Evolutionary conservation across 352 stramenopile species (phyloP).

Genomic region (Phytophthora pistaciae): DNA sequence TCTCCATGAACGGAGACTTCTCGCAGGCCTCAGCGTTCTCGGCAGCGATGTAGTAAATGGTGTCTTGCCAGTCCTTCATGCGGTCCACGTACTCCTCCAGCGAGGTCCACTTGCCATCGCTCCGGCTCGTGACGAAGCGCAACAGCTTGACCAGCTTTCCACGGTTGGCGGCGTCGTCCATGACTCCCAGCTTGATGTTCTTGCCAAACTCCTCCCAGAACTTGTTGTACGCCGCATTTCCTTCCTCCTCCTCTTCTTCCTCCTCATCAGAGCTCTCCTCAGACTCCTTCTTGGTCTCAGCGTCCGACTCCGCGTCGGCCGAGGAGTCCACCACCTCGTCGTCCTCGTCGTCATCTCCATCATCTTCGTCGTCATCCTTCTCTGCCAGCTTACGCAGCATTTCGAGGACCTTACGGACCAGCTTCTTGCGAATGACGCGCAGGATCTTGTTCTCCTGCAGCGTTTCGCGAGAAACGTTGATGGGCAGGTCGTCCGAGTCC

Average conservation of each 20-base stretch:
- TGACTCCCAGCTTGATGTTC: constrained; percentile 99
- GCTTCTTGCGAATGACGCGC: constrained; percentile 99
- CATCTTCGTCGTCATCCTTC: constrained; percentile 87
- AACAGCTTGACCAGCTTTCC: constrained; percentile 97
- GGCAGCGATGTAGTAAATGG: constrained; percentile 99
- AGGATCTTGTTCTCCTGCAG: constrained; percentile 99
- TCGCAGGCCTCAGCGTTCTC: constrained; percentile 93
- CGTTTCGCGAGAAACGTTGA: constrained; percentile 99
- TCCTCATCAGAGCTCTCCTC: constrained; percentile 54
- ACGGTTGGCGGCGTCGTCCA: constrained; percentile 97
- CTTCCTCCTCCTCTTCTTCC: constrained; percentile 65
- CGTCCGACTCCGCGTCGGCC: constrained; percentile 65
- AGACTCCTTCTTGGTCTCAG: constrained; percentile 84
- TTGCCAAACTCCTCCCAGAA: constrained; percentile 99
- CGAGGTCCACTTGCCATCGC: constrained; percentile 92
- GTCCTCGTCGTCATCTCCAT: constrained; percentile 64
- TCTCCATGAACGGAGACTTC: constrained; percentile 98
- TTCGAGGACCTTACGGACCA: constrained; percentile 99
- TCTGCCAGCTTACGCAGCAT: constrained; percentile 97
- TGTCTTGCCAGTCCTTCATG: constrained; percentile 99
- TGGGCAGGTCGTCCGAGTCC: constrained; percentile 98
- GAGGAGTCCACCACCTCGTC: constrained; percentile 59
- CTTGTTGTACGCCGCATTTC: constrained; percentile 94
- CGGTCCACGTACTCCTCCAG: constrained; percentile 97
- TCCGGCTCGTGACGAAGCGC: constrained; percentile 97